These are phyloP conservation scores for Peronospora farinosa DNA, from an alignment of 352 stramenopile species.

Conservation along the genomic window DNA sequence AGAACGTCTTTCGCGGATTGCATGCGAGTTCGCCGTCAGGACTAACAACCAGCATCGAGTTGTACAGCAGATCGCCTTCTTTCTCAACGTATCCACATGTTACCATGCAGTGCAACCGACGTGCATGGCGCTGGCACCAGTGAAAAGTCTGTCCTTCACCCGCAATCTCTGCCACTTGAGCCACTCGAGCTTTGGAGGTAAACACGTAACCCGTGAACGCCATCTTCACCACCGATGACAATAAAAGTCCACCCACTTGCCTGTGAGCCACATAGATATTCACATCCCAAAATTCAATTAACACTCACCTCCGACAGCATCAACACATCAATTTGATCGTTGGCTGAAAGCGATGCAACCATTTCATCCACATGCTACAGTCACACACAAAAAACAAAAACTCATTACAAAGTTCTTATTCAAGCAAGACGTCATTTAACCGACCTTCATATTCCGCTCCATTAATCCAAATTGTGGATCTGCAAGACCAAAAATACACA, in stretches of 20 bases:
- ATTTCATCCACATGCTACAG: constrained; percentile 56
- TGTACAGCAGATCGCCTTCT: constrained; percentile 43
- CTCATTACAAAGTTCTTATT: background rate
- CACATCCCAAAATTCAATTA: background rate
- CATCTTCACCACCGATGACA: constrained; percentile 42
- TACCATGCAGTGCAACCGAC: constrained; percentile 55
- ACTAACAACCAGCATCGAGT: constrained; percentile 78
- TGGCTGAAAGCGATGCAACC: constrained; percentile 39
- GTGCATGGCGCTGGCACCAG: constrained; percentile 64
- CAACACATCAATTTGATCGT: constrained; percentile 56
- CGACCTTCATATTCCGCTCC: constrained; percentile 62
- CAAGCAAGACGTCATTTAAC: background rate
- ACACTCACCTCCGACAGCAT: constrained; percentile 67
- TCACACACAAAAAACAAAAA: background rate
- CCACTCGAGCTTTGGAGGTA: constrained; percentile 42
- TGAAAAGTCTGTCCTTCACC: constrained; percentile 47
- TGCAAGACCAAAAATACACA: constrained; percentile 8
- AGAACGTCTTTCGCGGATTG: constrained; percentile 74
- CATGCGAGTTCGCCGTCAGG: constrained; percentile 56
- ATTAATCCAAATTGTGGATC: constrained; percentile 66
- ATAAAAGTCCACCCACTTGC: background rate
- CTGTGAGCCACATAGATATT: background rate
- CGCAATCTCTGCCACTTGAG: constrained; percentile 53
- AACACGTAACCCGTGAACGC: constrained; percentile 82
- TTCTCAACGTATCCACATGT: constrained; percentile 69